A percentile compares a stretch with the other conserved stretches of the same genome.
These are phyloP conservation scores for Lophiotrema nucula DNA, from an alignment of 495 filamentous ascomycete species.

Conservation along the genomic window DNA sequence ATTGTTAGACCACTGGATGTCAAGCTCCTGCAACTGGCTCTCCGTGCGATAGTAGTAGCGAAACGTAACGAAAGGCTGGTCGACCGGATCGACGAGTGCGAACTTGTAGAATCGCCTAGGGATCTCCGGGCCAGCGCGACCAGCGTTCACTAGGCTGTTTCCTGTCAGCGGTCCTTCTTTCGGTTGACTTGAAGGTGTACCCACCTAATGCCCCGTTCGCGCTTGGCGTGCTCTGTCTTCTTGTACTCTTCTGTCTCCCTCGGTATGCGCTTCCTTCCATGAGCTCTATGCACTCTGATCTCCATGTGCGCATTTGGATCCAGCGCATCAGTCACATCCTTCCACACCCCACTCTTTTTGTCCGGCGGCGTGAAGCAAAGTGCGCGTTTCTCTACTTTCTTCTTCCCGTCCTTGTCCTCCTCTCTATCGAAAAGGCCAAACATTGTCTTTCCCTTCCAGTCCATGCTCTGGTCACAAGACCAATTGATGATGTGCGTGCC, in stretches of 20 bases:
- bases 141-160: constrained; percentile 41
- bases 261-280: constrained; percentile 39
- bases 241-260: constrained; percentile 30
- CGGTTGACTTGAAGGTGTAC: constrained; percentile 3
- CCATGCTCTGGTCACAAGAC: constrained; percentile 41
- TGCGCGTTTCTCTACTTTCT: constrained; percentile 38
- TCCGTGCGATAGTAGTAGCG: constrained; percentile 41
- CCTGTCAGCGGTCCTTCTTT: background rate
- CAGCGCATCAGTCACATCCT: constrained; percentile 9
- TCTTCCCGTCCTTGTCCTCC: constrained; percentile 19
- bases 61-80: constrained; percentile 45
- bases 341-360: constrained; percentile 5
- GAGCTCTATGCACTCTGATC: constrained; percentile 41
- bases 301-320: constrained; percentile 36
- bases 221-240: constrained; percentile 5
- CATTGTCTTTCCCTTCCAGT: constrained; percentile 45
- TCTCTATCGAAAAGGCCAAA: constrained; percentile 40
- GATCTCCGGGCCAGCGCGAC: constrained; percentile 32
- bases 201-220: constrained; percentile 26
- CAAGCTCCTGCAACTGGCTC: constrained; percentile 21
- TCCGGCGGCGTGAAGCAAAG: constrained; percentile 35
- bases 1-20: no score
- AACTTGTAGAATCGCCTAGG: constrained; percentile 47
- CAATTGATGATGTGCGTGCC: constrained; percentile 41
- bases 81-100: constrained; percentile 45